Conservation (phyloP, 257 asterid genomes). For the Vinca minor region DNA sequence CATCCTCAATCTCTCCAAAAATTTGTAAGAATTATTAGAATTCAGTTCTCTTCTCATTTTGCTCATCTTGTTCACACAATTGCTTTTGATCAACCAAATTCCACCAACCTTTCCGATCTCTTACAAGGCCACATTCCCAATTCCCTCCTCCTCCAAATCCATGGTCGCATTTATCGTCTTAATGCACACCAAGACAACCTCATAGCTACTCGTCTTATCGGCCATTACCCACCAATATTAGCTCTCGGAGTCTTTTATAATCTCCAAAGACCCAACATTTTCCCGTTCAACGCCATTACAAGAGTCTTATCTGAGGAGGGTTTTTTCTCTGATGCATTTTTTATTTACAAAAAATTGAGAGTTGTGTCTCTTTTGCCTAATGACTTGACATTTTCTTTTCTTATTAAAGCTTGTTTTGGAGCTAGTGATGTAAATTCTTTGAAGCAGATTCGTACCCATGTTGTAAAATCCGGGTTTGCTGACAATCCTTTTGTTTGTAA, state of each 20-base stretch:
- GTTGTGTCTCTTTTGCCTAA: constrained; percentile 31
- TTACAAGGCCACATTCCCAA: constrained; percentile 49
- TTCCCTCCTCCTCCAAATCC: constrained; percentile 60
- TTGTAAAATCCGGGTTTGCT: constrained; percentile 39
- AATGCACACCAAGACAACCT: constrained; percentile 56
- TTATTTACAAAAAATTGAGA: constrained; percentile 29
- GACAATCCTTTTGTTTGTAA: constrained; percentile 41
- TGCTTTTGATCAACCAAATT: constrained; percentile 15
- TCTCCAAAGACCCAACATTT: constrained; percentile 40
- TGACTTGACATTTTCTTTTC: constrained; percentile 58
- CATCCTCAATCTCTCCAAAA: background rate
- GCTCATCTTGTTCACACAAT: constrained; percentile 13
- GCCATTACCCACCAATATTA: constrained; percentile 44
- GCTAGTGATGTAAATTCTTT: constrained; percentile 24
- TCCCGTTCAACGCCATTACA: constrained; percentile 66
- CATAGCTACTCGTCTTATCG: constrained; percentile 70
- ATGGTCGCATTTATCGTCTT: constrained; percentile 45
- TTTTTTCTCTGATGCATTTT: constrained; percentile 25
- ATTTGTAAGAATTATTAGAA: background rate
- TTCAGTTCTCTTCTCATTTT: background rate
- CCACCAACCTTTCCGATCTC: constrained; percentile 29
- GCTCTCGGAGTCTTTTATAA: constrained; percentile 42
- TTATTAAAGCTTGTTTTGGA: constrained; percentile 48
- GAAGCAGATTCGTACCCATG: constrained; percentile 40
- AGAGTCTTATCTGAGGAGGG: constrained; percentile 65